These are phyloP conservation scores for Plasmodium relictum DNA, from an alignment of 169 alveolate genomes.

Conservation along the genomic window DNA sequence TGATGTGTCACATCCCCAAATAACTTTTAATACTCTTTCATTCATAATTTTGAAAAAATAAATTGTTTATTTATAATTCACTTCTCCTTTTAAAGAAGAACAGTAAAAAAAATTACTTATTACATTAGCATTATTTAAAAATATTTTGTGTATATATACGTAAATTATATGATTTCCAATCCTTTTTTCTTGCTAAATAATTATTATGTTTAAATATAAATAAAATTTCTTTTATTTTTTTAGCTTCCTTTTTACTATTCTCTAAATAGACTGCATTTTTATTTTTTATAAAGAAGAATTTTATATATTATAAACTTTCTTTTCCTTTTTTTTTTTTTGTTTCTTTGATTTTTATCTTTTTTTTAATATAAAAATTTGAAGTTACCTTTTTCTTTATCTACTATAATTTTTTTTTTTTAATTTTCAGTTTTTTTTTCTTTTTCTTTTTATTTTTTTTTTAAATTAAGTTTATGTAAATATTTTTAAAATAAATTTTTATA, in stretches of 20 bases:
- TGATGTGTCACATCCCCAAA: slow-evolving; percentile 49
- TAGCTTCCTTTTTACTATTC: slow-evolving; percentile 4
- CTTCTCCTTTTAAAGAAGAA: slow-evolving; percentile 13
- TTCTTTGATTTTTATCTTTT: no score
- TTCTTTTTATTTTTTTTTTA: no score
- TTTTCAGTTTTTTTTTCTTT: no score
- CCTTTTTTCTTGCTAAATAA: background rate
- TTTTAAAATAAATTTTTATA: no score
- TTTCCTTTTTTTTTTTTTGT: no score
- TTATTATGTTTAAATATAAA: no score
- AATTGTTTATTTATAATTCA: slow-evolving; percentile 17
- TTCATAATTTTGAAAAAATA: slow-evolving; percentile 40
- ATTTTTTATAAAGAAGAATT: no score
- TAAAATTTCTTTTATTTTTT: background rate
- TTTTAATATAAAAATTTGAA: no score
- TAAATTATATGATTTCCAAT: background rate
- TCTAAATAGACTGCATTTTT: background rate
- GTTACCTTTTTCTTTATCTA: no score
- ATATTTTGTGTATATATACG: background rate
- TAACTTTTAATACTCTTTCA: slow-evolving; percentile 36
- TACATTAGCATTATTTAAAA: slow-evolving; percentile 12
- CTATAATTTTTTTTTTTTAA: no score
- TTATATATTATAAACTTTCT: no score
- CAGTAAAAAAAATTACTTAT: slow-evolving; percentile 14
- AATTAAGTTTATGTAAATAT: no score